Conservation (phyloP, 108 stramenopile species). For the Discostella pseudostelligera region DNA sequence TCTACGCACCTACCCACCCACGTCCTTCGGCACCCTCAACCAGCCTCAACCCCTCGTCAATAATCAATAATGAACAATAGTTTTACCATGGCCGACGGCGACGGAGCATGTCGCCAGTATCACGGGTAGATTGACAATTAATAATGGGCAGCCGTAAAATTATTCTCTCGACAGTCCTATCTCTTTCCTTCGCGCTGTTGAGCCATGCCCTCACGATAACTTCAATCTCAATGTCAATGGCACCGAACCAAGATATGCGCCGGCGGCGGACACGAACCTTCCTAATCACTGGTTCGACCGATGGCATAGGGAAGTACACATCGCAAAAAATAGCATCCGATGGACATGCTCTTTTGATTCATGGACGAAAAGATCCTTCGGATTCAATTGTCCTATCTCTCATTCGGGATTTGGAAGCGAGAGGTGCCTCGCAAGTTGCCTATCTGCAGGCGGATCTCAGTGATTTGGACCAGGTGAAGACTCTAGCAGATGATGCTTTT, state of each 20-base stretch:
- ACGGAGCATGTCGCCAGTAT: too few relatives aligned
- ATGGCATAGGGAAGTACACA: conserved; percentile 45
- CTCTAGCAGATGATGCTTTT: conserved; percentile 22
- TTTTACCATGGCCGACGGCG: too few relatives aligned
- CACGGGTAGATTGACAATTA: too few relatives aligned
- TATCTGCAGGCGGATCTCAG: conserved; percentile 48
- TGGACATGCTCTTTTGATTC: conserved; percentile 29
- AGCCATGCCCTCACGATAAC: too few relatives aligned
- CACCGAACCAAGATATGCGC: not conserved
- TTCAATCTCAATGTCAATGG: not conserved
- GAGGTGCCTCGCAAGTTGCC: conserved; percentile 32
- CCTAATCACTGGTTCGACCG: conserved; percentile 46
- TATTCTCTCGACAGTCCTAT: too few relatives aligned
- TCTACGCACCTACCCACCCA: too few relatives aligned
- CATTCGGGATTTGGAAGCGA: conserved; percentile 17
- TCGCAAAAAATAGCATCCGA: conserved; percentile 33
- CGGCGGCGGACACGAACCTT: conserved; percentile 31
- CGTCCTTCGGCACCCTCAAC: too few relatives aligned
- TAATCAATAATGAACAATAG: too few relatives aligned
- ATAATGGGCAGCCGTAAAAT: too few relatives aligned
- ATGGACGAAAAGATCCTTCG: conserved; percentile 26
- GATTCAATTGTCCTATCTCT: conserved; percentile 23
- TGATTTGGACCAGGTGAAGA: conserved; percentile 32
- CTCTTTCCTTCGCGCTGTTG: too few relatives aligned
- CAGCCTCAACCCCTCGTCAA: too few relatives aligned